Conservation (phyloP, 2,329 filamentous ascomycete genomes). For the Uncinocarpus reesii region DNA sequence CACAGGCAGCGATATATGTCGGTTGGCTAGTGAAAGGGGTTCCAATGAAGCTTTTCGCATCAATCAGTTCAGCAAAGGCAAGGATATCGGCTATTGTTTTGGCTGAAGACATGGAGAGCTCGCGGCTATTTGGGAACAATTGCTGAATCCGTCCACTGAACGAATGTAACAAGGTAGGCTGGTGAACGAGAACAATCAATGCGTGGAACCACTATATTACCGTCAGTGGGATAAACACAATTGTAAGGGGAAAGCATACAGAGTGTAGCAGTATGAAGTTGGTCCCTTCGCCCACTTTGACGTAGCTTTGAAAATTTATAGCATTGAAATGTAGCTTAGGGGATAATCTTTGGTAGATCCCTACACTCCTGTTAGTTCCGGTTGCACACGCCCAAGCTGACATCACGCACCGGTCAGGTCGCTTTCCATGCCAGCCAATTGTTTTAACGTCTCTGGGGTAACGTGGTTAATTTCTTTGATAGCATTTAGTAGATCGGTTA, state of each 20-base stretch:
- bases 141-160: conserved; percentile 61
- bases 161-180: conserved; percentile 69
- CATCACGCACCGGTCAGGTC: conserved; percentile 56
- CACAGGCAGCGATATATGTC: conserved; percentile 83
- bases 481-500: conserved; percentile 75
- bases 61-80: conserved; percentile 74
- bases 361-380: conserved; percentile 16
- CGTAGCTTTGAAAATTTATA: conserved; percentile 74
- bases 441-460: conserved; percentile 61
- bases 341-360: conserved; percentile 64
- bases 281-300: conserved; percentile 68
- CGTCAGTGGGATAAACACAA: conserved; percentile 16
- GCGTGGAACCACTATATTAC: conserved; percentile 62
- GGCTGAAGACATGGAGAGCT: conserved; percentile 74
- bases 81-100: conserved; percentile 87
- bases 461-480: conserved; percentile 65
- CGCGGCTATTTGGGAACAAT: conserved; percentile 67
- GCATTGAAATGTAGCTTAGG: conserved; percentile 71
- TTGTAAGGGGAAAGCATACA: conserved; percentile 20
- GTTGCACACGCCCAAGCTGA: conserved; percentile 10
- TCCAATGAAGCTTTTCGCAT: conserved; percentile 73
- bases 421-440: conserved; percentile 65
- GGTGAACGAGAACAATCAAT: conserved; percentile 72
- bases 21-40: conserved; percentile 86
- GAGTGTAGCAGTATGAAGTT: conserved; percentile 80